Evolutionary conservation across 352 stramenopile species (phyloP), one percentile per base, ranked within the genome.

Genomic region (Hyaloperonospora arabidopsidis): DNA sequence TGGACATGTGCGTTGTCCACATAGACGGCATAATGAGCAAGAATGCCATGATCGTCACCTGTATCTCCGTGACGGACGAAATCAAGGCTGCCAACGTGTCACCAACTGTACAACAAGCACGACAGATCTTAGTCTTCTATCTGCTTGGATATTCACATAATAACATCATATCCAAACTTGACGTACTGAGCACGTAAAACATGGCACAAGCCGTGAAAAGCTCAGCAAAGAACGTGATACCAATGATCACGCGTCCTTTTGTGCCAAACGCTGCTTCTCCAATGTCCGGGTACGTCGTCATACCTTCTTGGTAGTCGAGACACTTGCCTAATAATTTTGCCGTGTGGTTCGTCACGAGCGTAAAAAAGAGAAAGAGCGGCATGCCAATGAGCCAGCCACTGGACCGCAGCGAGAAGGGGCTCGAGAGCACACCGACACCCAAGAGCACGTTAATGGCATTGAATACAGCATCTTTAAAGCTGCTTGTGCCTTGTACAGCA

Each of bases 391-490:
- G 54, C 65, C 82, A 76, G 7, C 84, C 84, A 18, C 76, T 88
- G 18, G 74, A 88, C 21, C 82, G 80, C 66, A 95, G 47, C 13
- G 83, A 82, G 55, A 90, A 95, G 25, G 84, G 84, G 45, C 82
- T 86, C 46, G 84, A 89, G 44, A 95, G 76, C 51, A 91, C 77
- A 8, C 84, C 84, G 11, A 92, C 83, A 34, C 84, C 84, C n/a
- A 92, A 49, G 41, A 95, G 61, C 57, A 93, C 78, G 60, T 95
- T 95, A 61, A 95, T 84, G 34, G 76, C 77, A 43, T 93, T 95
- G 56, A 91, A 87, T 6, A 87, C 79, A 6, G 83, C 73, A 36
- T 84, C 77, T 14, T 80, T 76, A 57, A 89, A 89, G 40, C 70
- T 84, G 59, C 74, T 86, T 51, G 75, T 76, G 67, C 76, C 76